Base-by-base conservation (phyloP, 305 asterid genomes). In the Solanum aculeatissimum region DNA sequence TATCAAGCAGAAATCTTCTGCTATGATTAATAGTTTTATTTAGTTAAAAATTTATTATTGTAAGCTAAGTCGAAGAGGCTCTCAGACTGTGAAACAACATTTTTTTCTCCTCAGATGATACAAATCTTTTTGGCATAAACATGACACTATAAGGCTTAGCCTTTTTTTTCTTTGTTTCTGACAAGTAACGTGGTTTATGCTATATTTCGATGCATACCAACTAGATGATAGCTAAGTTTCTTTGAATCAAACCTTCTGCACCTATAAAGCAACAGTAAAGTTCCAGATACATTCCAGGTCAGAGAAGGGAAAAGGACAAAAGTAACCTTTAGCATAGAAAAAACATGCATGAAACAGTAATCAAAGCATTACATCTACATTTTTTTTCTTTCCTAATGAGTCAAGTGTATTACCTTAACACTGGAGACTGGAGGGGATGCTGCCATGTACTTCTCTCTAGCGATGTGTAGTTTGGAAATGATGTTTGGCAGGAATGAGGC, bases 381-480 rank as follows among this genome's bases (percentile, higher is more conserved):
- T 18, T 29, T 51, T 53, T 78, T 19, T 21, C 40, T 14, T 43
- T 74, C 40, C 29, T 53, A 11, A 53, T 11, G 32, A 78, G 19
- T 53, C 82, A 11, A 71, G 49, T 29, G 32, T 78, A 78, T 27
- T 86, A 88, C 91, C 88, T 89, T 85, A 69, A 60, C 58, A 81
- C 77, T 83, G 11, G 91, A 87, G 29, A 60, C 49, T 4, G 86
- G 71, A 83, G 88, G 86, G 29, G 87, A 78, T 16, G 84, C 81
- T 65, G 66, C 87, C 88, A 87, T 68, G 86, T 89, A 89, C 82
- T 89, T 87, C 65, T 85, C 85, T 83, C 74, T 85, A 38, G 87
- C 70, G 8, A 45, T 66, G 45, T 89, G 85, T 32, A 89, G 58
- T 58, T 89, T 85, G 29, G 85, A 7, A 68, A 86, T 80, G 40